phyloP scores from a whole-genome alignment of 768 basidiomycete genomes.

The Tephrocybe sp. region DNA sequence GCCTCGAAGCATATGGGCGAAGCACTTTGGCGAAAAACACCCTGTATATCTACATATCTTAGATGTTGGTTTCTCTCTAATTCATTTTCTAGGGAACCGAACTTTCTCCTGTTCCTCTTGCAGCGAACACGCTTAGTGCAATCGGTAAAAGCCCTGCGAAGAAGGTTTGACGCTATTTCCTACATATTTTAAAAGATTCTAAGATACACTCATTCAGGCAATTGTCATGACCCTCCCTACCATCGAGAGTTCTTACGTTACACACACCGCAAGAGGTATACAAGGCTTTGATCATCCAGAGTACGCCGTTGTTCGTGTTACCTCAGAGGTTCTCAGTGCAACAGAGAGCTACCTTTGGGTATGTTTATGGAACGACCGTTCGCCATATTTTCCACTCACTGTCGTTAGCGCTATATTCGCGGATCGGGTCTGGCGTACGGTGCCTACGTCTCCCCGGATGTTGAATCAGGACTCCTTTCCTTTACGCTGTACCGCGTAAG shows the following conservation, averaged over 20 bases:
- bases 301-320: conserved; percentile 82
- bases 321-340: conserved; percentile 85
- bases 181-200: background rate
- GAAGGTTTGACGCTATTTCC: conserved; percentile 50
- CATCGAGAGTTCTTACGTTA: conserved; percentile 90
- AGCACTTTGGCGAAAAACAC: conserved; percentile 62
- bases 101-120: conserved; percentile 66
- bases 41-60: conserved; percentile 44
- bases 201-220: conserved; percentile 36
- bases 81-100: conserved; percentile 40
- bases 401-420: conserved; percentile 76
- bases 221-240: conserved; percentile 88
- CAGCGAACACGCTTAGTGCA: conserved; percentile 68
- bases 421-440: conserved; percentile 95
- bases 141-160: conserved; percentile 72
- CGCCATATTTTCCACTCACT: conserved; percentile 10
- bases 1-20: conserved; percentile 74
- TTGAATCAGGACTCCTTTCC: conserved; percentile 73
- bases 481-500: conserved; percentile 81
- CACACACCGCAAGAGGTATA: conserved; percentile 76
- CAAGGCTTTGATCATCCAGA: conserved; percentile 81
- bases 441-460: conserved; percentile 71
- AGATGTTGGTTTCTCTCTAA: background rate
- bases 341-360: conserved; percentile 96
- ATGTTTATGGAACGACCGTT: conserved; percentile 6